Base-by-base conservation (phyloP, 352 stramenopile species). In the Phytophthora pini region DNA sequence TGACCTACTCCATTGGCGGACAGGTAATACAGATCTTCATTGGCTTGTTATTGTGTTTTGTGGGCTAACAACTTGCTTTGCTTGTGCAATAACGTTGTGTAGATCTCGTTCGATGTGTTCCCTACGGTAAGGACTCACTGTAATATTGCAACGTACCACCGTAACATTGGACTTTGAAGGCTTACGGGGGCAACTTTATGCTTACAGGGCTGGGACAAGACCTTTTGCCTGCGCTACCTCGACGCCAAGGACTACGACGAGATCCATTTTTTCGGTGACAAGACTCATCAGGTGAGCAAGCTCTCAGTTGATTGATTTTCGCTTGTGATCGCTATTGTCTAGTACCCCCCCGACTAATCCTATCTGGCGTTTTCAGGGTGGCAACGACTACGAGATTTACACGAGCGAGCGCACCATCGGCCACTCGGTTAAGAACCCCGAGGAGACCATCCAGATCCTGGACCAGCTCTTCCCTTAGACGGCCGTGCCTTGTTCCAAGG, bases 211-310 rank as follows among this genome's bases (percentile, higher is more conserved):
- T 99, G 98, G 98, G 97, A 99, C 84, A 99, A 99, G 88, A 99
- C 98, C 1, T 99, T 99, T 75, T 99, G 96, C 77, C 88, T 99
- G 48, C 88, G 92, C 52, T 99, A 97, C 81, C 70, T 98, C 34
- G 80, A 90, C 54, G 79, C 89, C 11, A 92, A 83, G 53, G 96
- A 99, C 77, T 99, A 98, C 82, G 97, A 99, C 71, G 96, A 99
- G 74, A 97, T 99, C 74, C 97, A 99, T 82, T 99, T 99, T 73
- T 99, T 99, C 74, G 98, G 98, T 50, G 98, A 99, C 89, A 99
- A 99, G 83, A 99, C 97, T 15, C 97, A 99, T 82, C 78, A 97
- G 73, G 86, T 93, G 44, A 56, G 62, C 24, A 44, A 17, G 31
- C 31, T 36, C 31, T 44, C 39, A 45, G 32, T 48, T 26, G 17